Base-by-base conservation (phyloP, 148 eudicot genomes). In the Rhododendron williamsianum region DNA sequence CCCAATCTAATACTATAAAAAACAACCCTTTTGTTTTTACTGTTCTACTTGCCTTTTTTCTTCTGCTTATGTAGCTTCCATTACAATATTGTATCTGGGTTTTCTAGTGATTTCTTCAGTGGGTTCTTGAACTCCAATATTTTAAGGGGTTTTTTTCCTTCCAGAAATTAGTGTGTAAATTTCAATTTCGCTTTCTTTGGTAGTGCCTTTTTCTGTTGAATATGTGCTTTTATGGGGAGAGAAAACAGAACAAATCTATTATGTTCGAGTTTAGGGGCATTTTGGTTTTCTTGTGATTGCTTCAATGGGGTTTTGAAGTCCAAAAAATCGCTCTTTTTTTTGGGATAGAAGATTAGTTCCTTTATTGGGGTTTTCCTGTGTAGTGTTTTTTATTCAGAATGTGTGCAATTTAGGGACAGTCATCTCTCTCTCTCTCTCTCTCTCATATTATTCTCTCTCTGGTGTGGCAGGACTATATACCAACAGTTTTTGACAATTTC, bases 401-500 rank as follows among this genome's bases (percentile, higher is more conserved):
- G 27, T 65, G 84, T 27, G 56, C 77, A 49, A 49, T 49, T 83
- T 71, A 18, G 45, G 45, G 35, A 45, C 43, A 71, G 25, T 73
- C 30, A 19, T 11, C 52, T 46, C 58, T 16, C 18, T 13, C 33
- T 46, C 58, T 16, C 18, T 13, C 33, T 21, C 49, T 56, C 84
- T 56, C 72, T 25, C 21, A 27, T 43, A 49, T 9, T 67, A 3
- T 33, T 84, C 3, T 54, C 23, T n/a, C 84, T 12, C 72, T 80
- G 85, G 36, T 84, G 27, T 89, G 69, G 86, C 94, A 94, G 95
- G 97, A 94, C 82, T 94, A 94, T 79, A 87, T 94, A 43, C 97
- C 97, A 41, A 94, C 97, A 71, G 97, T 94, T 43, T 94, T 94
- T 89, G 97, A 94, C 88, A 94, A 94, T 89, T 94, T 94, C 88